Evolutionary conservation across 345 rosid species (phyloP).

Genomic region (Citrus cavaleriei): DNA sequence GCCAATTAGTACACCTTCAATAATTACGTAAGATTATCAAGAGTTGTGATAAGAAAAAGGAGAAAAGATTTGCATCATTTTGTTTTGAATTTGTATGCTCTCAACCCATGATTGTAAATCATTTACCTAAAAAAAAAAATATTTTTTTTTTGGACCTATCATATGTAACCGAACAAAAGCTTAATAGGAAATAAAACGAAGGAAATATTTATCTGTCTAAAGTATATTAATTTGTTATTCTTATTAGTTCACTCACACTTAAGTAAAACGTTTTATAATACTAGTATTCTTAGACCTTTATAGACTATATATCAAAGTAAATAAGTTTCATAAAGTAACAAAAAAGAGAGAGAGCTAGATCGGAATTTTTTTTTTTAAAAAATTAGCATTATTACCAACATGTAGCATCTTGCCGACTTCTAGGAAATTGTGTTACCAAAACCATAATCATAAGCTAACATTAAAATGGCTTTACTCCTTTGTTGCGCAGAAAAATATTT

Average conservation of each 20-base stretch:
- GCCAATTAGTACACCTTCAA: not conserved
- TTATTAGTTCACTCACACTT: no score
- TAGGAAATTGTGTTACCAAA: slow-evolving; percentile 3
- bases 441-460: not conserved
- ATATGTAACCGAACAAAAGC: not conserved
- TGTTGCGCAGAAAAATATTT: not conserved
- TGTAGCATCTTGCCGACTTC: not conserved
- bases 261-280: not conserved
- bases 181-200: not conserved
- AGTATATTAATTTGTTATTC: not conserved
- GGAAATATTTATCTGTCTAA: not conserved
- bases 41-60: not conserved
- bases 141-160: fast-evolving
- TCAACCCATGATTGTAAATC: not conserved
- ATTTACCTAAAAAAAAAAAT: not conserved
- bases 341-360: no score
- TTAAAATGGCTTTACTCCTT: not conserved
- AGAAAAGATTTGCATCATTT: not conserved
- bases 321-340: no score
- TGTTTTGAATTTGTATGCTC: slow-evolving; percentile 3
- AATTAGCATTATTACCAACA: not conserved
- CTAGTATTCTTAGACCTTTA: not conserved
- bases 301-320: no score
- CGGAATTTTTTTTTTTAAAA: no score
- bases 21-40: not conserved